Base-by-base conservation (phyloP, 2,329 filamentous ascomycete genomes). In the Boeremia lycopersici region DNA sequence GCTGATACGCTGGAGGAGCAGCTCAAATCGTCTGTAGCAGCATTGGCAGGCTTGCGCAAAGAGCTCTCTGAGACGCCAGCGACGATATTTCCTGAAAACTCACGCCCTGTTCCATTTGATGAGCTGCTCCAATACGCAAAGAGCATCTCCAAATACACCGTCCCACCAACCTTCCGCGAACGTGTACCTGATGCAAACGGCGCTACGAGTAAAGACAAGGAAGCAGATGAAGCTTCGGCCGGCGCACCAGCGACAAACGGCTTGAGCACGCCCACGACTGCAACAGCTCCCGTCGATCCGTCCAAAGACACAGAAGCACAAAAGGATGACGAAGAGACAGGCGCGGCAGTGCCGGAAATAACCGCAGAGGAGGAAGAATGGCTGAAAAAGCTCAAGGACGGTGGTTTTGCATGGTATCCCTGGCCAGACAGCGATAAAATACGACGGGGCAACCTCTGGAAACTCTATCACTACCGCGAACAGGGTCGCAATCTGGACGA, bases 51-150 rank as follows among this genome's bases (percentile, higher is more conserved):
- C 49, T 86, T 89, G 42, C 88, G 91, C 65, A 87, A 85, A 64
- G 89, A 93, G 62, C 85, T 95, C 35, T 82, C 87, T 36, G 80
- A 82, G 25, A 72, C 70, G 0, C 69, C 73, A n/a, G 64, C 67
- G 1, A 74, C 74, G 17, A 61, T 64, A 1, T 65, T 73, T 13
- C 52, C 84, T 5, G 71, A 80, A n/a, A 56, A 73, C 6, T 68
- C 74, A 10, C 74, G 74, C 39, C 72, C 79, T 19, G 78, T 95
- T 44, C 83, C 83, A 3, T 90, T 91, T 68, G 82, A 86, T 39
- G 88, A 93, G 62, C 84, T 96, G 0, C 85, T 96, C 19, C 82
- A 81, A 58, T 95, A 91, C 71, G 91, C 90, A 19, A 88, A 88
- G 38, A 86, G 88, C 60, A 95, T 96, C 68, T 89, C 87, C 72